Evolutionary conservation across 1,284 basidiomycete species (phyloP), one percentile per base, ranked within the genome.

Genomic region (Trichosporon ovoides): DNA sequence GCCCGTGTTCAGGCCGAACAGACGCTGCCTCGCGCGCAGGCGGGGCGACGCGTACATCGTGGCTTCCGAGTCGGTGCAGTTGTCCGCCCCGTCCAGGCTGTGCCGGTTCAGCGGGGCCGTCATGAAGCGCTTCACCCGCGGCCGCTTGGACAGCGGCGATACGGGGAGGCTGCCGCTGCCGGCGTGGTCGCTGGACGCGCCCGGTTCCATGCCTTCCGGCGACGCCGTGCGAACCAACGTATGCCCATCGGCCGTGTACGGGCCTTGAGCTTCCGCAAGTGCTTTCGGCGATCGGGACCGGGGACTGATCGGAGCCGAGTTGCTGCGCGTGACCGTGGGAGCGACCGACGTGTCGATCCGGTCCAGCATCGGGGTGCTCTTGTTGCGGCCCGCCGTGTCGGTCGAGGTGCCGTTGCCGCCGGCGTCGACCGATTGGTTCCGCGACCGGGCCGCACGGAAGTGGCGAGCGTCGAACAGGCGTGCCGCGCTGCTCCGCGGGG

Each of bases 61-160:
- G 33, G 62, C 34, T 18, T 64, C 63, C 10, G 63, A 59, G 34
- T 64, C 63, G 24, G 62, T 64, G 3, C 59, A 38, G 24, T 53
- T 53, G n/a, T 55, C 55, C n/a, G 34, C 28, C 3, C 55, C 57
- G 19, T 58, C 52, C 9, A 53, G 52, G 28, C 52, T 53, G 35
- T 46, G 34, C 35, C 56, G 43, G 36, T 28, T 52, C 12, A 48
- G 24, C 1, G 56, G 52, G 43, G 53, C 53, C 9, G 52, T 38
- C 13, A 58, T 22, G 46, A 58, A 53, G 18, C 56, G 56, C 36
- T 52, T 43, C 16, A 37, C 31, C 13, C 28, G 19, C 9, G 40
- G 48, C 7, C 38, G 38, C 24, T 33, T 36, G n/a, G 33, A 37
- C 7, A 22, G 53, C 35, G 34, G 55, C 18, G 24, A 14, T 12